These are phyloP conservation scores for Xylaria nigripes DNA, from an alignment of 495 filamentous ascomycete genomes.

Conservation along the genomic window DNA sequence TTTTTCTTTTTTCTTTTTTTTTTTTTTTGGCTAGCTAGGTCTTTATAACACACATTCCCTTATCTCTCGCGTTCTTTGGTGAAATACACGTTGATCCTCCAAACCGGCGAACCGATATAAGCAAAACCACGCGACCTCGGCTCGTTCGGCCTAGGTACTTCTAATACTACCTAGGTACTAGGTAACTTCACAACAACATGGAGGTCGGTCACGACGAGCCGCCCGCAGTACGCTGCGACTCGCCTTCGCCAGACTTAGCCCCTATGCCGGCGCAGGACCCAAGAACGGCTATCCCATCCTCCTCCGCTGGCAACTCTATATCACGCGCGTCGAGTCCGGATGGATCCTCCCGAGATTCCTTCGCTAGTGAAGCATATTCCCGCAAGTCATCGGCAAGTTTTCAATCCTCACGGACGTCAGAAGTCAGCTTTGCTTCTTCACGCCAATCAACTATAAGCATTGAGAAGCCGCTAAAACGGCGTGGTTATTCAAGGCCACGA, in stretches of 20 bases:
- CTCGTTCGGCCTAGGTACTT: background rate
- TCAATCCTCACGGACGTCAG: constrained; percentile 27
- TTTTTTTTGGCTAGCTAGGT: background rate
- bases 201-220: constrained; percentile 26
- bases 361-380: constrained; percentile 44
- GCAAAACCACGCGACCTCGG: background rate
- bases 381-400: constrained; percentile 44
- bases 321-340: constrained; percentile 49
- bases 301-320: constrained; percentile 67
- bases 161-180: background rate
- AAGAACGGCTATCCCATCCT: constrained; percentile 58
- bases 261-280: constrained; percentile 57
- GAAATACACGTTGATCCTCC: background rate
- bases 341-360: constrained; percentile 48
- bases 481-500: constrained; percentile 86
- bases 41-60: background rate
- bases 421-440: constrained; percentile 34
- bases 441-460: constrained; percentile 37
- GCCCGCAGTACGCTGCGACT: constrained; percentile 36
- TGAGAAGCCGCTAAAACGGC: constrained; percentile 46
- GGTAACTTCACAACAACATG: constrained; percentile 15
- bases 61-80: background rate
- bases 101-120: background rate
- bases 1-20: no score
- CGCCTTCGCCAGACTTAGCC: constrained; percentile 57